phyloP scores from a whole-genome alignment of 148 eudicot genomes.

The Fallopia convolvulus region DNA sequence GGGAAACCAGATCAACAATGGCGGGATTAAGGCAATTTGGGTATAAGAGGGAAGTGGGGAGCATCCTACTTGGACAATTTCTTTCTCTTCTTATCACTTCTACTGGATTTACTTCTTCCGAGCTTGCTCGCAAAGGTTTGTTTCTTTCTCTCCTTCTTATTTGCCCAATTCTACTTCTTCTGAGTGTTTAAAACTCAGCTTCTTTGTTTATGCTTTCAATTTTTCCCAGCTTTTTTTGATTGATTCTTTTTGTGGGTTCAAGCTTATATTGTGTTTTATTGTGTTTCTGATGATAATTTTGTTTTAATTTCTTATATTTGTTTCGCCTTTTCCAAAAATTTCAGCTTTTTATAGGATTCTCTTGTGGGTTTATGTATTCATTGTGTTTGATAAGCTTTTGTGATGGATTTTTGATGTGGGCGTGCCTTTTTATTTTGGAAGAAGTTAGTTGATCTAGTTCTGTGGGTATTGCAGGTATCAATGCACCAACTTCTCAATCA shows the following conservation, averaged over 20 bases:
- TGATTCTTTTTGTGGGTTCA: neutral
- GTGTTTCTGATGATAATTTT: neutral
- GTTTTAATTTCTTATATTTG: neutral
- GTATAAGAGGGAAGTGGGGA: constrained; percentile 40
- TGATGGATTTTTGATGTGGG: neutral
- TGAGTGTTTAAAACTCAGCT: neutral
- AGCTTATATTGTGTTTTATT: neutral
- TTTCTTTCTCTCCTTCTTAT: constrained; percentile 5
- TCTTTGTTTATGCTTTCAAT: neutral
- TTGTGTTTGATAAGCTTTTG: neutral
- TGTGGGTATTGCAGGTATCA: constrained; percentile 39
- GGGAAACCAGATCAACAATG: constrained; percentile 17
- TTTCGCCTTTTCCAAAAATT: neutral
- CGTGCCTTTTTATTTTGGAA: neutral
- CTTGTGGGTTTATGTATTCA: neutral
- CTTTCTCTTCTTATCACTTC: constrained; percentile 67
- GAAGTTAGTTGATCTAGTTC: neutral
- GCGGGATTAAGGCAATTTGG: constrained; percentile 23
- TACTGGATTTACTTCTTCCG: constrained; percentile 67
- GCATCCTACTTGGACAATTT: constrained; percentile 52
- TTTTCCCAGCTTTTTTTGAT: neutral
- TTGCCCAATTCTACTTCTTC: neutral
- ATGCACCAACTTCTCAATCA: constrained; percentile 90
- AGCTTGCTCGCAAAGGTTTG: constrained; percentile 64
- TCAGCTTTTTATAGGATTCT: neutral